phyloP scores from a whole-genome alignment of 192 early-diverging fungal species.

The Phycomyces blakesleeanus region DNA sequence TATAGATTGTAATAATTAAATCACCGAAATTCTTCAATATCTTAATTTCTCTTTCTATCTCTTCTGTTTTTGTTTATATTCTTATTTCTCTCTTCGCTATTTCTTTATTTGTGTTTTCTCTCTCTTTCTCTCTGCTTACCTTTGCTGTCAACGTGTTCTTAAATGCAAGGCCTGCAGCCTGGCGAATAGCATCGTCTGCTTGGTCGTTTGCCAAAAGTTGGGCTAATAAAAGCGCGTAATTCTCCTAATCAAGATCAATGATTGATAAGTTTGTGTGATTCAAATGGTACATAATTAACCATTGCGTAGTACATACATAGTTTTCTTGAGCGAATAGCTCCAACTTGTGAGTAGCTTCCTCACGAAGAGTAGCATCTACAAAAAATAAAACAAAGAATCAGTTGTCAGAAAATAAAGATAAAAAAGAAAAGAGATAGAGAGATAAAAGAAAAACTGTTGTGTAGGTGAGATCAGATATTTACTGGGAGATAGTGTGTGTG shows the following conservation, averaged over 20 bases:
- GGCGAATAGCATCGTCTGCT: constrained; percentile 59
- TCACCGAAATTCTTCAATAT: constrained; percentile 7
- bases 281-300: neutral
- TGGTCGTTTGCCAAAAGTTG: constrained; percentile 83
- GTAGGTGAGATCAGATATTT: constrained; percentile 12
- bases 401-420: constrained; percentile 10
- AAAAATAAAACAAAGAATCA: too few species aligned
- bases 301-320: constrained; percentile 66
- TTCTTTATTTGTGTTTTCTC: neutral
- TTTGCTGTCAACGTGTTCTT: constrained; percentile 91
- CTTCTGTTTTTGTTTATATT: too few species aligned
- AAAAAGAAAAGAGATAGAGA: too few species aligned
- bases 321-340: constrained; percentile 71
- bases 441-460: constrained; percentile 7
- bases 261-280: constrained; percentile 7
- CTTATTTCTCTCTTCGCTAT: too few species aligned
- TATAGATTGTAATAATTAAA: constrained; percentile 18
- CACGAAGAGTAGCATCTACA: constrained; percentile 71
- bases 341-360: constrained; percentile 75
- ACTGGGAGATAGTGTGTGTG: constrained; percentile 75
- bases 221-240: constrained; percentile 65
- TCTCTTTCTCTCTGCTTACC: constrained; percentile 43
- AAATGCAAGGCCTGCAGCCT: constrained; percentile 82
- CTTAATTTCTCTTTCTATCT: too few species aligned
- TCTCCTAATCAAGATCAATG: constrained; percentile 44